A percentile compares a stretch with the other conserved stretches of the same genome.
Evolutionary conservation across 306 rosid species (phyloP).

Genomic region (Pyrus bretschneideri): DNA sequence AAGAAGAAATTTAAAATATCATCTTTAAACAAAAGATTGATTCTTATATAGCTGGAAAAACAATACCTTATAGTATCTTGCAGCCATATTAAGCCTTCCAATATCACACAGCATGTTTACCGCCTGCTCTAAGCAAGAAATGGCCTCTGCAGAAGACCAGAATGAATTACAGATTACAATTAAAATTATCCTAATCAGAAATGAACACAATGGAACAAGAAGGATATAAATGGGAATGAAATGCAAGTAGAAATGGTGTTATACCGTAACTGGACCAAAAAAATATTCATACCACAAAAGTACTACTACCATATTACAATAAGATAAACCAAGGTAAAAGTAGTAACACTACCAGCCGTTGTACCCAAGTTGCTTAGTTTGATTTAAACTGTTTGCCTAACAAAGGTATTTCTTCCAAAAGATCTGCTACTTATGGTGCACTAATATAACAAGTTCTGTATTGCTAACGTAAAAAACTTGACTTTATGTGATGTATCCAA

Average conservation of each 20-base stretch:
- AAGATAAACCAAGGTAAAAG: no score
- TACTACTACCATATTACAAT: no score
- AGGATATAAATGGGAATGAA: neutral
- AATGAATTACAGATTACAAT: neutral
- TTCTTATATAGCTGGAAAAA: neutral
- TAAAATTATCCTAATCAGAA: neutral
- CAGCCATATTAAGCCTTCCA: constrained; percentile 98
- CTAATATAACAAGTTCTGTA: neutral
- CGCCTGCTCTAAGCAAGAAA: constrained; percentile 69
- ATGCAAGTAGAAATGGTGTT: no score
- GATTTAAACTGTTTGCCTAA: no score
- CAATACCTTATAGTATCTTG: constrained; percentile 77
- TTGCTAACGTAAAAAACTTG: neutral
- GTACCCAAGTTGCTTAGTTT: no score
- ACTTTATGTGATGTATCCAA: neutral
- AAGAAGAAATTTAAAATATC: constrained; percentile 1
- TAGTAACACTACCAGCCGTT: no score
- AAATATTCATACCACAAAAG: no score
- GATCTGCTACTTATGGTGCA: no score
- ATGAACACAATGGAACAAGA: neutral
- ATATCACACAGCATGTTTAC: constrained; percentile 80
- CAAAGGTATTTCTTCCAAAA: no score
- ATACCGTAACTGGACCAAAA: no score
- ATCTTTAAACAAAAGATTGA: neutral
- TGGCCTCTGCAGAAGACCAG: constrained; percentile 49